These are phyloP conservation scores for Bipolaris bicolor DNA, from an alignment of 2,329 filamentous ascomycete genomes.

Conservation along the genomic window DNA sequence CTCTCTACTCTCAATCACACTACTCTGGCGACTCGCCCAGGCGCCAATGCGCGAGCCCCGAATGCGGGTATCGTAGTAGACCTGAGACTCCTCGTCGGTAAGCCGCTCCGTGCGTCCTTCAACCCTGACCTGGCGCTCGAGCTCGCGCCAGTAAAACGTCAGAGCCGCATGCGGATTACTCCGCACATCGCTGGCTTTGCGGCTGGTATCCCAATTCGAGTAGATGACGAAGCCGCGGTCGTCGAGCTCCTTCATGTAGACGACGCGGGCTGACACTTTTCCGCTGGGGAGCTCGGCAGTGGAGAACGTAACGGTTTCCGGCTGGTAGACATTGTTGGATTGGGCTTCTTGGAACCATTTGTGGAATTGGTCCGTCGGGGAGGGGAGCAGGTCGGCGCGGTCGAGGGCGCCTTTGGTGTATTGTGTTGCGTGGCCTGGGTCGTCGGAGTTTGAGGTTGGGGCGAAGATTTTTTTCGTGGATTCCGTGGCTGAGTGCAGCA, in stretches of 20 bases:
- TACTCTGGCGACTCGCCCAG: constrained; percentile 91
- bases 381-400: constrained; percentile 63
- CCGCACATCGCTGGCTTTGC: constrained; percentile 70
- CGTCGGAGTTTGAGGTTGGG: constrained; percentile 60
- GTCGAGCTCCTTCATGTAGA: constrained; percentile 97
- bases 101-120: constrained; percentile 78
- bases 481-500: constrained; percentile 34
- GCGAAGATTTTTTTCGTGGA: constrained; percentile 61
- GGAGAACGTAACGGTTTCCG: constrained; percentile 86
- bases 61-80: constrained; percentile 69
- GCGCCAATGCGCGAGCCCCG: constrained; percentile 85
- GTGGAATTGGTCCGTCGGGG: constrained; percentile 85
- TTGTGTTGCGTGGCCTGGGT: constrained; percentile 72
- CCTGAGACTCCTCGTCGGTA: constrained; percentile 71
- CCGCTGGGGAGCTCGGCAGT: constrained; percentile 85
- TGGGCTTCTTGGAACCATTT: constrained; percentile 83
- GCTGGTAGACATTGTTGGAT: constrained; percentile 67
- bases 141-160: constrained; percentile 86
- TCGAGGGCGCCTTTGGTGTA: constrained; percentile 72
- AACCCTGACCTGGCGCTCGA: constrained; percentile 89
- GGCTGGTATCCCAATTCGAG: constrained; percentile 84
- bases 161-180: constrained; percentile 79
- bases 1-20: constrained; percentile 71
- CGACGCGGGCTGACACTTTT: constrained; percentile 80
- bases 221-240: constrained; percentile 85